Percentiles rank a stretch among this genome's conserved stretches.
phyloP scores from a whole-genome alignment of 2,329 filamentous ascomycete species.

The Trichocomaceae sp. region DNA sequence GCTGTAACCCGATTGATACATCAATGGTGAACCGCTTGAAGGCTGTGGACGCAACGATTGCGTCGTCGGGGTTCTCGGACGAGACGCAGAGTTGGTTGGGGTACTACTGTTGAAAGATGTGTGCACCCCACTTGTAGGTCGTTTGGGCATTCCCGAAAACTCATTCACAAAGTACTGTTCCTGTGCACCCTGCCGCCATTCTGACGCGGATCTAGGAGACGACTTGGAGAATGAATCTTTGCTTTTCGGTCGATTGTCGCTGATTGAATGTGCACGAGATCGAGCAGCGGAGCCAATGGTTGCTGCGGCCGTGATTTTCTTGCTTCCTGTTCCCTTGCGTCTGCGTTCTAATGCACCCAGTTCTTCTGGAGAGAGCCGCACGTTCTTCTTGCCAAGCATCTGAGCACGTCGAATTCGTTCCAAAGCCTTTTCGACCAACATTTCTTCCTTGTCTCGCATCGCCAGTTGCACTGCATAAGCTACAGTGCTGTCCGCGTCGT shows the following conservation, averaged over 20 bases:
- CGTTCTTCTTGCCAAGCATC: slow-evolving; percentile 67
- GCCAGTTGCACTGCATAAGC: slow-evolving; percentile 48
- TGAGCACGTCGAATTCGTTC: slow-evolving; percentile 73
- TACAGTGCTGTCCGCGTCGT: slow-evolving; percentile 43
- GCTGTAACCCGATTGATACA: slow-evolving; percentile 26
- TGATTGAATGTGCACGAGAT: neutral
- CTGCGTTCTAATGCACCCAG: slow-evolving; percentile 71
- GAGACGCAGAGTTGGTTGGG: slow-evolving; percentile 32
- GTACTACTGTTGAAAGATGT: slow-evolving; percentile 25
- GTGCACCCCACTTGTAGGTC: slow-evolving; percentile 1
- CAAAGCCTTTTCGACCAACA: slow-evolving; percentile 69
- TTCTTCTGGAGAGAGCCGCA: slow-evolving; percentile 73
- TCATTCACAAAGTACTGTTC: slow-evolving; percentile 2
- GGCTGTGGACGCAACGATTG: slow-evolving; percentile 33
- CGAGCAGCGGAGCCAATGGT: neutral
- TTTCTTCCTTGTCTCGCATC: slow-evolving; percentile 63
- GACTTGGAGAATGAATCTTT: slow-evolving; percentile 16
- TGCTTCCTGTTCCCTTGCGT: slow-evolving; percentile 28
- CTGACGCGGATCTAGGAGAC: slow-evolving; percentile 14
- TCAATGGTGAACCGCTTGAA: slow-evolving; percentile 30
- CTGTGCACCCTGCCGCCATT: slow-evolving; percentile 31
- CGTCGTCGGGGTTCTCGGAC: slow-evolving; percentile 39
- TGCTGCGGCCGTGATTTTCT: slow-evolving; percentile 4
- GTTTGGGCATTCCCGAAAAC: neutral
- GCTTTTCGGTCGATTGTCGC: slow-evolving; percentile 13